Evolutionary conservation across 2,329 filamentous ascomycete genomes (phyloP).

Genomic region (Xylogone sp.): DNA sequence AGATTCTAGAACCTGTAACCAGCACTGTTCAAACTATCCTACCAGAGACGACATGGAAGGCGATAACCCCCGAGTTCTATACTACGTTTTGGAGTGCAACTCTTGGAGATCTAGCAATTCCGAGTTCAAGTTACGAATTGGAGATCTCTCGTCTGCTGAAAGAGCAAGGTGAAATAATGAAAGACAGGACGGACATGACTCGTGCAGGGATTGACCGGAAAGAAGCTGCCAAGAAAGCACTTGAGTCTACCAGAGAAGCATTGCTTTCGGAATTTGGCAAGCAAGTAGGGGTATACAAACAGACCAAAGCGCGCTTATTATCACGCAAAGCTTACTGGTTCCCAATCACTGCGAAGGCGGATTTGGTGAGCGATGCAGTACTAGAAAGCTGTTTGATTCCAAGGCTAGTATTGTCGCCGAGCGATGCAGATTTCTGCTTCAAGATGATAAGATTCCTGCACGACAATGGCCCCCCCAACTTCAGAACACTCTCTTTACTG

Average conservation of each 20-base stretch:
- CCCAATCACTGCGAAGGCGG: slow-evolving; percentile 56
- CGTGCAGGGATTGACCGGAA: slow-evolving; percentile 62
- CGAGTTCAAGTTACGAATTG: slow-evolving; percentile 71
- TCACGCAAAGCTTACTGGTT: slow-evolving; percentile 82
- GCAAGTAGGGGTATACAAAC: slow-evolving; percentile 63
- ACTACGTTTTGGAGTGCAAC: slow-evolving; percentile 90
- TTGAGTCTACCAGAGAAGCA: slow-evolving; percentile 65
- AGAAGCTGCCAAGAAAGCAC: slow-evolving; percentile 64
- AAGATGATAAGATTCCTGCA: slow-evolving; percentile 86
- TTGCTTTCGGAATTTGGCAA: slow-evolving; percentile 70
- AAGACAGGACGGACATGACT: slow-evolving; percentile 70
- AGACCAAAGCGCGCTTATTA: slow-evolving; percentile 65
- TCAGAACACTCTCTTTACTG: slow-evolving; percentile 80
- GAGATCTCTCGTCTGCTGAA: slow-evolving; percentile 68
- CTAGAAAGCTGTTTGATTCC: slow-evolving; percentile 93
- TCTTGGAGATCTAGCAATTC: slow-evolving; percentile 75
- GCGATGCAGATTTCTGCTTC: slow-evolving; percentile 87
- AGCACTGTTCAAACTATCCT: slow-evolving; percentile 60
- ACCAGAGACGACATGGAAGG: slow-evolving; percentile 61
- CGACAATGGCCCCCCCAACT: slow-evolving; percentile 76
- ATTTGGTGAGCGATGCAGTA: slow-evolving; percentile 68
- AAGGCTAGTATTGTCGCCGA: slow-evolving; percentile 74
- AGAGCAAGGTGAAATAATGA: slow-evolving; percentile 63
- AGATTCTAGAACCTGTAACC: slow-evolving; percentile 71
- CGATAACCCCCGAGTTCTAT: slow-evolving; percentile 77